Evolutionary conservation across 306 rosid species (phyloP).

Genomic region (Senna siamea): DNA sequence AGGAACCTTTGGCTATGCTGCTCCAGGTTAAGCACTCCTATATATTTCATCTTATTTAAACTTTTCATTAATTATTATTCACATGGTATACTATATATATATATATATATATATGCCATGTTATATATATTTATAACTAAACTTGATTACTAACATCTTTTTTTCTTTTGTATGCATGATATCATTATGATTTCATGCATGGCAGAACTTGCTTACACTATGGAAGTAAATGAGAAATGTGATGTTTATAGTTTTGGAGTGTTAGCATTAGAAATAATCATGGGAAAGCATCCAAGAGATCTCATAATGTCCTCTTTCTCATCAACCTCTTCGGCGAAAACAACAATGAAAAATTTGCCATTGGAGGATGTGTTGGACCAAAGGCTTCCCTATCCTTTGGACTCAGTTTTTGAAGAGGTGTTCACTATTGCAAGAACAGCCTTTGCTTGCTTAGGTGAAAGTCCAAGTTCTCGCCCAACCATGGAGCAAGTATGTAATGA

Average conservation of each 20-base stretch:
- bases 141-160: no score
- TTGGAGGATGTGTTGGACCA: constrained; percentile 28
- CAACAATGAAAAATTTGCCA: neutral
- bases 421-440: neutral
- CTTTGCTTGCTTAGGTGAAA: constrained; percentile 9
- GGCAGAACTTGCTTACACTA: no score
- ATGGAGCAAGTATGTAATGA: no score
- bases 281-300: constrained; percentile 30
- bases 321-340: neutral
- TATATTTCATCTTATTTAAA: neutral
- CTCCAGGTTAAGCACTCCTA: constrained; percentile 3
- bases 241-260: no score
- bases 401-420: neutral
- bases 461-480: no score
- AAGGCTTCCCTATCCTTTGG: constrained; percentile 10
- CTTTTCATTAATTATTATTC: no score
- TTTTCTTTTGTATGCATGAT: no score
- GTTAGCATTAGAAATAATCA: constrained; percentile 31
- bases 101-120: no score
- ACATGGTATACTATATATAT: no score
- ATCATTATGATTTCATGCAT: no score
- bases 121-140: no score
- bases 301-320: neutral
- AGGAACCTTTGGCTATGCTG: neutral
- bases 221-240: no score